Base-by-base conservation (phyloP, 2,329 filamentous ascomycete genomes). In the Fonsecaea monophora region DNA sequence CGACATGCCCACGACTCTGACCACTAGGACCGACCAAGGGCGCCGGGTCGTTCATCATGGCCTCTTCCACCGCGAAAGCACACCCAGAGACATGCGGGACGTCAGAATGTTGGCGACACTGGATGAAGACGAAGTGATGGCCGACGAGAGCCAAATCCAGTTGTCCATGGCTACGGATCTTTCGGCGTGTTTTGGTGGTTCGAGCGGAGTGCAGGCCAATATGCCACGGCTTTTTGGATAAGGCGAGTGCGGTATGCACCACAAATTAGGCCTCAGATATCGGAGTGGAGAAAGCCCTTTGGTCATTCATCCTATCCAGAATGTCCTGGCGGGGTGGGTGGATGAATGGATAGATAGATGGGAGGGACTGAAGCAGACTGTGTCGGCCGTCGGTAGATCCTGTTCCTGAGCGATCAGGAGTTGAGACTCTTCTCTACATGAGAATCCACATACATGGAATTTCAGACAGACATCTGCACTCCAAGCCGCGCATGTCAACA, bases 81-180 rank as follows among this genome's bases (percentile, higher is more conserved):
- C 68, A n/a, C 68, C 62, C 10, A 60, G 53, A 54, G 40, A 60
- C 12, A 18, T 65, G 35, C 37, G 61, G 8, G 65, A 70, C 21
- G 58, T 65, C 21, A 18, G 64, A 42, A 65, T 62, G 59, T 53
- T 60, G 60, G 62, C 56, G 21, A 53, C 48, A 40, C 37, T 60
- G 18, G 30, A 35, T 30, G 57, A 50, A 60, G 38, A 60, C 7
- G 40, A 48, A 2, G 12, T 35, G 40, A 40, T n/a, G 38, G 7
- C 10, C 1, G 57, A 50, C 25, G 3, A 18, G 12, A 50, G 15
- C 13, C 15, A 13, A 45, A 3, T 18, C 15, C 37, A 60, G 25
- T 15, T 10, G 25, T 13, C 3, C 15, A 25, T 18, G 25, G 38
- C 12, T 18, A 45, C 8, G 34, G 3, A 25, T 7, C 15, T n/a